Base-by-base conservation (phyloP, 2,329 filamentous ascomycete species). In the Huntiella moniliformis region DNA sequence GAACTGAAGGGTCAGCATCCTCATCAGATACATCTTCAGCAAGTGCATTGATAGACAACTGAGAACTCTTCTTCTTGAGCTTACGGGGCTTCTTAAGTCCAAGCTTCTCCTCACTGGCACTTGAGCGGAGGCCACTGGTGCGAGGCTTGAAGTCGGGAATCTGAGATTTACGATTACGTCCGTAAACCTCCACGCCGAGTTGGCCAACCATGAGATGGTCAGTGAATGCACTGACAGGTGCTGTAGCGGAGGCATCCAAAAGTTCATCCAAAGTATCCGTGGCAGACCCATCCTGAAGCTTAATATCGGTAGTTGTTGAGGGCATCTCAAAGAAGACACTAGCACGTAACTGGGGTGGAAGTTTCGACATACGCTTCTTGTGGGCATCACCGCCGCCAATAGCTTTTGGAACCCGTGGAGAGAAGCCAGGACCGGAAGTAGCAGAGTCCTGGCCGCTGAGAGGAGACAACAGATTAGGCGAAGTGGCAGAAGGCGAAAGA, bases 211-310 rank as follows among this genome's bases (percentile, higher is more conserved):
- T 86, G 0, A 79, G 74, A 58, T 95, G 86, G 56, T 95, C 85
- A 0, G 82, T 93, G 55, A 96, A 96, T 18, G 87, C 88, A 53
- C 71, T 84, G 28, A 94, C 86, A 1, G 91, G 91, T 0, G 91
- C 88, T 50, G 71, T 74, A 2, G 84, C 82, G 2, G 88, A 91
- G 5, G 88, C 91, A 57, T 94, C 82, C 12, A 98, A 70, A 45
- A 98, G 92, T 57, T 77, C 87, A 53, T 98, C 87, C 5, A 98
- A 71, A 0, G 88, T 94, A 37, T 75, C 79, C 57, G 86, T 83
- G 8, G 88, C 87, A 18, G 91, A 96, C 13, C 83, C 80, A 48
- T 82, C 77, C 58, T 77, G 78, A 46, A 78, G 57, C 53, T 78
- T 67, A 16, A 79, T 64, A 10, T 65, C 60, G 4, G 68, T 63